A percentile compares a stretch with the other conserved stretches of the same genome.
These are phyloP conservation scores for Stipa capillata DNA, from an alignment of 176 grass and related monocot species.

Conservation along the genomic window DNA sequence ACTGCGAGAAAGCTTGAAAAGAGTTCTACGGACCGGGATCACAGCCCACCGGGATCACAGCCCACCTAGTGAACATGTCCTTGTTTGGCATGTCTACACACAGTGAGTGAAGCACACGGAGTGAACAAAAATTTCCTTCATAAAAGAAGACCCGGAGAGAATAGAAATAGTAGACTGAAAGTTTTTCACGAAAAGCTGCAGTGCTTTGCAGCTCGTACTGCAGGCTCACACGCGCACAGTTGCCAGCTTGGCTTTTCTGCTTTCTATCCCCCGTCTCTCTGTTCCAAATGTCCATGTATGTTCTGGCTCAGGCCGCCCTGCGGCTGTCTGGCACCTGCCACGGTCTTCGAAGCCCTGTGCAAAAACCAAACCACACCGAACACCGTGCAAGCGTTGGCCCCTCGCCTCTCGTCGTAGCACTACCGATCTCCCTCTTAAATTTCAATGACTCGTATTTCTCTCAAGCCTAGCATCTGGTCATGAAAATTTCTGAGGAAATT, in stretches of 20 bases:
- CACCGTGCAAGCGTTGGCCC: background rate
- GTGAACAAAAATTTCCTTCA: no score
- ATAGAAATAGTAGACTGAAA: no score
- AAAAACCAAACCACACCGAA: no score
- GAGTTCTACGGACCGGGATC: no score
- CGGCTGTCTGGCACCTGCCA: background rate
- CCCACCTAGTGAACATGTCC: no score
- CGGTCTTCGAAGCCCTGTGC: background rate
- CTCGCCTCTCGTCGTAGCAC: background rate
- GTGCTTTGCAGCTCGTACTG: background rate
- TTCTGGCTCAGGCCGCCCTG: background rate
- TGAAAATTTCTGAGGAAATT: no score
- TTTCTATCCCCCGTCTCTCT: background rate
- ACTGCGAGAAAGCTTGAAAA: no score
- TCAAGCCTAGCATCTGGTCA: background rate
- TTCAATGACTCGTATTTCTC: background rate
- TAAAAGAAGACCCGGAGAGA: no score
- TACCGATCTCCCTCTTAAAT: background rate
- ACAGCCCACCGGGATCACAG: no score
- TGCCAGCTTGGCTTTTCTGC: no score
- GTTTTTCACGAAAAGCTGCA: background rate
- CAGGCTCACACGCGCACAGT: background rate
- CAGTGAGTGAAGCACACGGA: no score
- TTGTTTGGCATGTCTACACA: no score
- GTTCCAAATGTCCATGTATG: background rate